These are phyloP conservation scores for Aspergillus mulundensis DNA, from an alignment of 495 filamentous ascomycete genomes.

Conservation along the genomic window DNA sequence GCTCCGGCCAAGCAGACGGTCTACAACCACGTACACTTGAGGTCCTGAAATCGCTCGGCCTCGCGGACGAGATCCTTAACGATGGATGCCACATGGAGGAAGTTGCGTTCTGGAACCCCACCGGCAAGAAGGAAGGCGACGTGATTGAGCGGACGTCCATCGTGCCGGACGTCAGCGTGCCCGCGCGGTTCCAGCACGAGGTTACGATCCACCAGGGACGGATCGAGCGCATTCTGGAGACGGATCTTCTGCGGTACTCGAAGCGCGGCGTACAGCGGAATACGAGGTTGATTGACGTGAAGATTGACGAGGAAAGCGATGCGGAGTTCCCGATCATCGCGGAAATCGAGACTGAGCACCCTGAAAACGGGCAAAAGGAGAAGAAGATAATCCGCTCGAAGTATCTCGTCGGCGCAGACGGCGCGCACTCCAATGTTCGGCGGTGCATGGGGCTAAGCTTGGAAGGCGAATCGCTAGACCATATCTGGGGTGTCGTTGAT, in stretches of 20 bases:
- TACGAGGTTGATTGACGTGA: constrained; percentile 49
- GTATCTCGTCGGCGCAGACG: constrained; percentile 67
- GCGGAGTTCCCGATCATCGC: constrained; percentile 44
- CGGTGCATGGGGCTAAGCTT: constrained; percentile 54
- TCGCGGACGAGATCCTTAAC: constrained; percentile 35
- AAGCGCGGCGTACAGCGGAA: constrained; percentile 49
- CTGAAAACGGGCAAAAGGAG: constrained; percentile 4
- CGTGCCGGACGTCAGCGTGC: constrained; percentile 42
- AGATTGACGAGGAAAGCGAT: constrained; percentile 54
- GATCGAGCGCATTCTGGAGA: constrained; percentile 58
- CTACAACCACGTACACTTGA: constrained; percentile 59
- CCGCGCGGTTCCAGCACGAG: constrained; percentile 49
- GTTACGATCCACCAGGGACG: constrained; percentile 59
- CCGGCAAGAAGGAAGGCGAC: constrained; percentile 40
- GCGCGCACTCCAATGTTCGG: constrained; percentile 59
- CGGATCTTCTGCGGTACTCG: constrained; percentile 48
- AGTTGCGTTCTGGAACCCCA: constrained; percentile 49
- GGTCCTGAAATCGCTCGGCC: constrained; percentile 50
- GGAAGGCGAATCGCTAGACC: constrained; percentile 60
- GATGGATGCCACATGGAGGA: constrained; percentile 39
- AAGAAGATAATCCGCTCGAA: constrained; percentile 48
- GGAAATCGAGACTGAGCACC: constrained; percentile 42
- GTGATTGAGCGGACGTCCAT: constrained; percentile 49
- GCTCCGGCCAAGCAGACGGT: constrained; percentile 62
- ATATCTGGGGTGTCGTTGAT: constrained; percentile 64